Base-by-base conservation (phyloP, 2,329 filamentous ascomycete species). In the Neoscytalidium dimidiatum region DNA sequence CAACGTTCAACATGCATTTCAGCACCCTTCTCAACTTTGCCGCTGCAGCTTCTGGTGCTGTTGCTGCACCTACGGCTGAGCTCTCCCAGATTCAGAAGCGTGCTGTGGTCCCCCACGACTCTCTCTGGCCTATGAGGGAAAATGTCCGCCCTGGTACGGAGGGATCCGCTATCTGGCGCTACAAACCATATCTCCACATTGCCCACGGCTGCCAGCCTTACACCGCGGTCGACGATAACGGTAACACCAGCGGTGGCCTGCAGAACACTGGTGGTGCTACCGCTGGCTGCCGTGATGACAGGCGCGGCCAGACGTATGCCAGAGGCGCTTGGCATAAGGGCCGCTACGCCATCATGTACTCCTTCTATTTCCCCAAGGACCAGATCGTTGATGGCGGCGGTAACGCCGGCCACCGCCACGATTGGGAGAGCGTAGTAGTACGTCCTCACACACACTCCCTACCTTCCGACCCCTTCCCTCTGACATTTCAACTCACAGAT, bases 351-450 rank as follows among this genome's bases (percentile, higher is more conserved):
- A 75, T 81, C 67, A 79, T 81, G 78, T 81, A 80, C 68, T 70
- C 77, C 4, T 81, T 79, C 80, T 83, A 81, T 69, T 75, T 81
- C 69, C 81, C 81, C 58, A 83, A 83, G 72, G 80, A 83, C 65
- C 71, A 77, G 67, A 78, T 80, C 13, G 71, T 69, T 26, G 51
- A 65, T 0, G 78, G 76, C 0, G 66, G 72, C 52, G 60, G 80
- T 61, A 72, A 73, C 21, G 73, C 79, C 2, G 72, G 75, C 41
- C 78, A 81, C 66, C 75, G 79, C 4, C 76, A 80, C 66, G 79
- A 81, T 66, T 80, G 78, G 78, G 78, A 81, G 67, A 73, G 70
- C 57, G 67, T 69, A 11, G 71, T 80, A 2, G 69, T 80, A 14
- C 72, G 69, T 80, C 14, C 72, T 69, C 70, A 61, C 79, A 51